phyloP scores from a whole-genome alignment of 805 yeast genomes.

The Hanseniaspora thailandica region DNA sequence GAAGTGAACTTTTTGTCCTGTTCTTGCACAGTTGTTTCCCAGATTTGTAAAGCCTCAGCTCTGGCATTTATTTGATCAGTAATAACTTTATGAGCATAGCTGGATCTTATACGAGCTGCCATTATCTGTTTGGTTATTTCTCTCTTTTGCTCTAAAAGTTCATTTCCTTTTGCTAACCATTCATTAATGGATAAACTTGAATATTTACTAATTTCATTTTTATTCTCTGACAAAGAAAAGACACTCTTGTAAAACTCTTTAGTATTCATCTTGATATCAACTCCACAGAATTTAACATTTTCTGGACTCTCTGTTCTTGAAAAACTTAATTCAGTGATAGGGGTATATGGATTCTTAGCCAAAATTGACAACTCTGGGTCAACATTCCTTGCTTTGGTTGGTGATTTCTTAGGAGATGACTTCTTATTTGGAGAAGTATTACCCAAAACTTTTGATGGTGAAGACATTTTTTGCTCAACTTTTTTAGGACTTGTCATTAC shows the following conservation, averaged over 20 bases:
- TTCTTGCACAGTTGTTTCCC: constrained; percentile 18
- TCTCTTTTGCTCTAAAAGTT: constrained; percentile 28
- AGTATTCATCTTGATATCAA: not conserved
- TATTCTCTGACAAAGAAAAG: constrained; percentile 19
- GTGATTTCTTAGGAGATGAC: not conserved
- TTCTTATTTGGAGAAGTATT: not conserved
- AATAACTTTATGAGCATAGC: constrained; percentile 31
- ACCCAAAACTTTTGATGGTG: not conserved
- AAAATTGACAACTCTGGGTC: not conserved
- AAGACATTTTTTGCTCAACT: not conserved
- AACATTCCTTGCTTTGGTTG: not conserved
- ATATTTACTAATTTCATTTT: constrained; percentile 21
- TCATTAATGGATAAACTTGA: constrained; percentile 23
- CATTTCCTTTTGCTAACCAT: constrained; percentile 33
- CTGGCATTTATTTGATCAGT: constrained; percentile 31
- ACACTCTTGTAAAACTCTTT: constrained; percentile 17
- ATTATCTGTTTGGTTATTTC: constrained; percentile 29
- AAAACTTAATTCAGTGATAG: not conserved
- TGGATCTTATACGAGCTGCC: constrained; percentile 31
- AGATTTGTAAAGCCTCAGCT: constrained; percentile 27
- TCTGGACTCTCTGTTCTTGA: not conserved
- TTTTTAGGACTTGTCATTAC: not conserved
- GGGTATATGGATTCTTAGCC: not conserved
- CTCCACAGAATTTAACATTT: not conserved
- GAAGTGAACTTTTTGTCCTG: not conserved